Base-by-base conservation (phyloP, 495 filamentous ascomycete genomes). In the Lasiosphaeriaceae sp. region DNA sequence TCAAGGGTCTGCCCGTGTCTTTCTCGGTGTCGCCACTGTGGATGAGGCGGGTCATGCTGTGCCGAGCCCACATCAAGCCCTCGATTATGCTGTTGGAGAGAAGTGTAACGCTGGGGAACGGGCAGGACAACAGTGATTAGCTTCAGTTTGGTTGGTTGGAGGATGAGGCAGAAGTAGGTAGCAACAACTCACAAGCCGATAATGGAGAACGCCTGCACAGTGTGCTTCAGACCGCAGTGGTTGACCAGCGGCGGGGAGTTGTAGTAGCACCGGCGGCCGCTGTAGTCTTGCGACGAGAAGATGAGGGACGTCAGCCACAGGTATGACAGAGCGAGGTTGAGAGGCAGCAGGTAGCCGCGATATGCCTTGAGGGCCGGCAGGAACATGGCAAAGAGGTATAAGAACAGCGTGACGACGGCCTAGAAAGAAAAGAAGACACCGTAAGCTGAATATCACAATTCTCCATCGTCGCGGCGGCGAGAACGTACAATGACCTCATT, bases 261-360 rank as follows among this genome's bases (percentile, higher is more conserved):
- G 53, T 51, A 54, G 20, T 26, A 48, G 58, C 66, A 69, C 16
- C 66, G 50, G 4, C 43, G 11, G 0, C 65, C 65, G 9, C 54
- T 50, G 20, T 55, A 69, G 55, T 67, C 59, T 24, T 63, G 66
- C 6, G 62, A 59, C 12, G 62, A 54, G 39, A 67, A 69, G 55
- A 69, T 67, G 52, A 69, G 57, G 1, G 47, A 55, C n/a, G 65
- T 66, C 16, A 69, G 46, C 66, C 66, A 69, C 14, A 69, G 58
- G 56, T 69, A 69, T 2, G 65, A 54, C 7, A 79, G 76, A 4
- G 59, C 44, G 24, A 64, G 22, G 44, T 66, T 62, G 21, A 70
- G 60, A 19, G 67, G 67, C 34, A 68, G 44, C 22, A 66, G 50
- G 47, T 70, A 66, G 24, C 67, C 67, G 20, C 56, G 62, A 57